Conservation (phyloP, 1,284 basidiomycete species). For the Pseudozyma sp. region DNA sequence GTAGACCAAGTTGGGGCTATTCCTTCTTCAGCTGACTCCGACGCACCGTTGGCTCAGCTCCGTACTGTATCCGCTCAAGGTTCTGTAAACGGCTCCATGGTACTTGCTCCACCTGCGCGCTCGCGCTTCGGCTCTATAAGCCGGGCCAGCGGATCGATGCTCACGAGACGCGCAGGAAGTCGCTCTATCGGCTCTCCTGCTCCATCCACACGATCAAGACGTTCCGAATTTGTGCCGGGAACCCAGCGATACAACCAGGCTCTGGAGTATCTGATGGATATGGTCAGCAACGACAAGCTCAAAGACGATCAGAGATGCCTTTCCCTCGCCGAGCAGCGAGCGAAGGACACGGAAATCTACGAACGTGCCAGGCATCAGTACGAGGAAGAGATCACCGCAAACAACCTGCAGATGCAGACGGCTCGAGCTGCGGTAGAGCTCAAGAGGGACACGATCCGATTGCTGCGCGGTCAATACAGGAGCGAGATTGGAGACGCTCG, state of each 20-base stretch:
- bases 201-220: not conserved
- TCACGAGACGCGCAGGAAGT: not conserved
- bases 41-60: slow-evolving; percentile 1
- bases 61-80: not conserved
- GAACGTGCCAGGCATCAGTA: not conserved
- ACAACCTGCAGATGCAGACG: not conserved
- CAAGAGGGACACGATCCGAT: slow-evolving; percentile 14
- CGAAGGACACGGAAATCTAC: not conserved
- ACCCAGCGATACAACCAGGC: not conserved
- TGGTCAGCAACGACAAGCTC: slow-evolving; percentile 11
- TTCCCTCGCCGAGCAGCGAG: not conserved
- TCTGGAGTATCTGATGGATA: slow-evolving; percentile 1
- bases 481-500: not conserved
- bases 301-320: slow-evolving; percentile 4
- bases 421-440: not conserved
- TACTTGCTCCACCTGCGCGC: not conserved
- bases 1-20: not conserved
- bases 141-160: not conserved
- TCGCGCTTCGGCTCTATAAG: not conserved
- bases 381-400: not conserved
- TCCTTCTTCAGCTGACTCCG: not conserved
- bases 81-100: not conserved
- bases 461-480: slow-evolving; percentile 7
- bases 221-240: not conserved
- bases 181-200: not conserved